These are phyloP conservation scores for Flammula alnicola DNA, from an alignment of 1,284 basidiomycete species.

Conservation along the genomic window DNA sequence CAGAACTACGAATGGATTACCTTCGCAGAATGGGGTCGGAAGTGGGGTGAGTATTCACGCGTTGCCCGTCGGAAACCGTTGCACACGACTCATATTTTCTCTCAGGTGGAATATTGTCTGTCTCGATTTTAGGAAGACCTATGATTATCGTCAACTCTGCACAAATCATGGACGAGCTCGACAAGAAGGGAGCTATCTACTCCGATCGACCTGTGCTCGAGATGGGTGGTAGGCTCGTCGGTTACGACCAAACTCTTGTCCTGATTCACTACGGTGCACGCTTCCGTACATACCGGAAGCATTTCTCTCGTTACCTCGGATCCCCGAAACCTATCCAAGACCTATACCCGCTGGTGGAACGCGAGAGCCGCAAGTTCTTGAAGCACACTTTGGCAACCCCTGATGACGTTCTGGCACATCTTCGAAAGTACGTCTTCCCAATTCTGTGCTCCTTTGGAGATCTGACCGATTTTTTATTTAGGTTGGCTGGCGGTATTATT, in stretches of 20 bases:
- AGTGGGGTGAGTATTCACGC: slow-evolving; percentile 23
- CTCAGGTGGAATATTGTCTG: slow-evolving; percentile 32
- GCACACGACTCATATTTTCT: neutral
- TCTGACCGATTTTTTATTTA: slow-evolving; percentile 15
- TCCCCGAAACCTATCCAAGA: slow-evolving; percentile 23
- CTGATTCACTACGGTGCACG: slow-evolving; percentile 33
- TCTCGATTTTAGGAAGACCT: slow-evolving; percentile 36
- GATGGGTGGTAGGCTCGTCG: slow-evolving; percentile 30
- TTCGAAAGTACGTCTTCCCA: slow-evolving; percentile 31
- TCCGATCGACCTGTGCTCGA: slow-evolving; percentile 38
- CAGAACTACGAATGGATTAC: slow-evolving; percentile 26
- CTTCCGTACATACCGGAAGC: slow-evolving; percentile 36
- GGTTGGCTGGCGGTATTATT: slow-evolving; percentile 43
- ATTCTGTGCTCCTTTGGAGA: neutral
- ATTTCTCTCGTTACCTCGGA: slow-evolving; percentile 33
- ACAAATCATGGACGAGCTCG: slow-evolving; percentile 34
- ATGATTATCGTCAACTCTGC: slow-evolving; percentile 42
- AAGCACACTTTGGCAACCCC: slow-evolving; percentile 29
- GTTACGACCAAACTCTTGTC: slow-evolving; percentile 27
- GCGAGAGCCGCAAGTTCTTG: slow-evolving; percentile 31
- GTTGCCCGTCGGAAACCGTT: neutral
- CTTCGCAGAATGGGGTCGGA: slow-evolving; percentile 29
- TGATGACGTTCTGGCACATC: slow-evolving; percentile 25
- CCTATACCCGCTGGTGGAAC: slow-evolving; percentile 30
- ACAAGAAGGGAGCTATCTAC: slow-evolving; percentile 39